Evolutionary conservation across 257 asterid species (phyloP).

Genomic region (Gentiana dahurica): DNA sequence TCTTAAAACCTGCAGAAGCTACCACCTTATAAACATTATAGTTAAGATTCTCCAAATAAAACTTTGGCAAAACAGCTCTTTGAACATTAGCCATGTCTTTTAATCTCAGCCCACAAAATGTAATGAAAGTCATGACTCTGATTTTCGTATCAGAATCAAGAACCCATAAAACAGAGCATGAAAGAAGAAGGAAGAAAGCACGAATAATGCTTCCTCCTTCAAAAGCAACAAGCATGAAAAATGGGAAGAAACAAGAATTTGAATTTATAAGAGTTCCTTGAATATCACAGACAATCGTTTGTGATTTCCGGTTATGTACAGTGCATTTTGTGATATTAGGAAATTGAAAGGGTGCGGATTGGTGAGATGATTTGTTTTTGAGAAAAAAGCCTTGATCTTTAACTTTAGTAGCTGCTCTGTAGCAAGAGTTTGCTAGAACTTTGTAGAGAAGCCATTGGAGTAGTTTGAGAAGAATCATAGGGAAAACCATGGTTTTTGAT

Average conservation of each 20-base stretch:
- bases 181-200: conserved; percentile 52
- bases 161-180: conserved; percentile 37
- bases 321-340: conserved; percentile 37
- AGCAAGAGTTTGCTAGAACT: conserved; percentile 53
- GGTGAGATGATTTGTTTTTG: conserved; percentile 20
- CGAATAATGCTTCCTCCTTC: conserved; percentile 79
- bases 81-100: conserved; percentile 50
- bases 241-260: conserved; percentile 55
- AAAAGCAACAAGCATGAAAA: conserved; percentile 87
- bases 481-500: conserved; percentile 48
- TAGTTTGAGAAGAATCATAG: conserved; percentile 39
- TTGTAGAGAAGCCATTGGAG: conserved; percentile 50
- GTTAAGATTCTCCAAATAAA: conserved; percentile 59
- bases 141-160: conserved; percentile 32
- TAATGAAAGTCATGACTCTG: conserved; percentile 61
- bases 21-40: conserved; percentile 35
- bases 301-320: conserved; percentile 15
- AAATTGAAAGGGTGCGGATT: conserved; percentile 14
- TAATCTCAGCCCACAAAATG: conserved; percentile 61
- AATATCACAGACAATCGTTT: conserved; percentile 57
- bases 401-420: conserved; percentile 50
- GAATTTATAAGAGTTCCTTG: conserved; percentile 41
- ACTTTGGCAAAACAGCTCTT: conserved; percentile 77
- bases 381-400: conserved; percentile 36
- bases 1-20: conserved; percentile 32